Conservation (phyloP, 768 basidiomycete genomes). For the Tylopilus sp. region DNA sequence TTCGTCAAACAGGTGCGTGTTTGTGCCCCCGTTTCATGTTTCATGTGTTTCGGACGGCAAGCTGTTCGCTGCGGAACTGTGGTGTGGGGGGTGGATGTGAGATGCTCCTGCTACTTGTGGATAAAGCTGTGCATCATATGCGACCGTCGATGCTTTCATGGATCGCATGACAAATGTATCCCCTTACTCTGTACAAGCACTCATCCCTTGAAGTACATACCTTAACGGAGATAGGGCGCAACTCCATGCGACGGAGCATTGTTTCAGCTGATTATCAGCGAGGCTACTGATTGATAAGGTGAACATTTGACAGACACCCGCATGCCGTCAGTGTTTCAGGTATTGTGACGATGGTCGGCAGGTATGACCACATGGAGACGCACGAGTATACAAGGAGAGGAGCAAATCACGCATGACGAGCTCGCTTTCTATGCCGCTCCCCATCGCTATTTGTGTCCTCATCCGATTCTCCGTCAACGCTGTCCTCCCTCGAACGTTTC, state of each 20-base stretch:
- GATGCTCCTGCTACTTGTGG: constrained; percentile 63
- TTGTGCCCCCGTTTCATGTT: constrained; percentile 69
- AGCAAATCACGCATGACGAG: constrained; percentile 7
- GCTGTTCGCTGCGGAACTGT: constrained; percentile 68
- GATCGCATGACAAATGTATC: constrained; percentile 4
- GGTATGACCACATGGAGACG: neutral
- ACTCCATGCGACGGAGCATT: neutral
- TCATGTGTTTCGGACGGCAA: constrained; percentile 55
- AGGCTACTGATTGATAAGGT: neutral
- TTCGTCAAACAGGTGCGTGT: constrained; percentile 62
- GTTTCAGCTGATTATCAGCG: neutral
- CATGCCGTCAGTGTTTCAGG: neutral
- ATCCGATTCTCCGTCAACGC: neutral
- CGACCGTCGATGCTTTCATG: neutral
- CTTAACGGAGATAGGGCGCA: neutral
- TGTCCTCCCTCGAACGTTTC: constrained; percentile 17
- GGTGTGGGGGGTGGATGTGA: constrained; percentile 77
- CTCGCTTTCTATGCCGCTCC: constrained; percentile 13
- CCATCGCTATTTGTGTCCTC: neutral
- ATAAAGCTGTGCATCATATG: constrained; percentile 1
- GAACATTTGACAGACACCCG: neutral
- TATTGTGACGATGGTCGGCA: neutral
- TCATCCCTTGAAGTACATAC: too few species aligned
- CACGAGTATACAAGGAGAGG: neutral
- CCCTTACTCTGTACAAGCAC: too few species aligned